Conservation (phyloP, 441 rosid species). For the Geranium incanum region DNA sequence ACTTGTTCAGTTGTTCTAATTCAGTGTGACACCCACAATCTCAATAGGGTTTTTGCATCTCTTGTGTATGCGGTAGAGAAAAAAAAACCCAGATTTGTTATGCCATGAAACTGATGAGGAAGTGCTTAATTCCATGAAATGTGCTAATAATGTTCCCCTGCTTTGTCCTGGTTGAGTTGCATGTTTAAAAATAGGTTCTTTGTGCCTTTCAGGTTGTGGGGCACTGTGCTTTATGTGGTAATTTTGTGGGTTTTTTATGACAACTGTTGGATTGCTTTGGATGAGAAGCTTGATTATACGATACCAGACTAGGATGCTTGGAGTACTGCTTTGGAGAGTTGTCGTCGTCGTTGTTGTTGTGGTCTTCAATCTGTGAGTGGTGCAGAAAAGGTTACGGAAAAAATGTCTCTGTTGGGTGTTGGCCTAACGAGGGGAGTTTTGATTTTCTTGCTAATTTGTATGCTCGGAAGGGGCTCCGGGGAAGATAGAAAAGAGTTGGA, state of each 20-base stretch:
- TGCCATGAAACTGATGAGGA: slow-evolving; percentile 44
- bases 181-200: slow-evolving; percentile 78
- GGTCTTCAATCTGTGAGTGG: slow-evolving; percentile 50
- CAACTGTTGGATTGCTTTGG: no score
- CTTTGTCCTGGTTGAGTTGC: slow-evolving; percentile 63
- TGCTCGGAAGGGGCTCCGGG: slow-evolving; percentile 54
- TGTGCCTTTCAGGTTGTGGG: slow-evolving; percentile 76
- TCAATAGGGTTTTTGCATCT: slow-evolving; percentile 87
- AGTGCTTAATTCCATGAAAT: slow-evolving; percentile 52
- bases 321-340: slow-evolving; percentile 68
- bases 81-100: slow-evolving; percentile 40
- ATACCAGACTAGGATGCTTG: slow-evolving; percentile 67
- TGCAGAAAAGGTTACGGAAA: slow-evolving; percentile 61
- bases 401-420: slow-evolving; percentile 63
- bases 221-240: slow-evolving; percentile 41
- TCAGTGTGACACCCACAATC: slow-evolving; percentile 43
- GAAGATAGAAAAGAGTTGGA: slow-evolving; percentile 57
- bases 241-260: slow-evolving; percentile 41
- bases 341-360: slow-evolving; percentile 27
- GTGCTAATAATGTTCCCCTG: slow-evolving; percentile 58
- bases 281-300: slow-evolving; percentile 19
- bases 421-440: slow-evolving; percentile 64
- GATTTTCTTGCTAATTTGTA: slow-evolving; percentile 73
- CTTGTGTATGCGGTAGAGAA: slow-evolving; percentile 59
- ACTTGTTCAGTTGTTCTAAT: slow-evolving; percentile 53